These are phyloP conservation scores for Triangularia setosa DNA, from an alignment of 2,329 filamentous ascomycete species.

Conservation along the genomic window DNA sequence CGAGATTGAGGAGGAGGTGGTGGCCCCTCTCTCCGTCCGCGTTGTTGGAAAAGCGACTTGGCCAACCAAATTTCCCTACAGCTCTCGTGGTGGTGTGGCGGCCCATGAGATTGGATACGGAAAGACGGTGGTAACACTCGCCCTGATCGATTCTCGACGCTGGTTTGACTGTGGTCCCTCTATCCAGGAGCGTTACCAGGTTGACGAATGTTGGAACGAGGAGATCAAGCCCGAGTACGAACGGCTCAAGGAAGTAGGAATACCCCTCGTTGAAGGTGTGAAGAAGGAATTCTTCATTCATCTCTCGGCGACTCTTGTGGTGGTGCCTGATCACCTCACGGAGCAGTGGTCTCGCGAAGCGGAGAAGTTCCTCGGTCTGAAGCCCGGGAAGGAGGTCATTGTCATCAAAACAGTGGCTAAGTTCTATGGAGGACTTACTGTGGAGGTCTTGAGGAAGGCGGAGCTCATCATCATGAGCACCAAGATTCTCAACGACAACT, in stretches of 20 bases:
- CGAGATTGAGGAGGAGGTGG: constrained; percentile 38
- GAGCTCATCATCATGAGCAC: constrained; percentile 39
- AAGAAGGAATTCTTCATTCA: constrained; percentile 23
- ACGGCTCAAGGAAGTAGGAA: background rate
- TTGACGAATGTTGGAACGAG: constrained; percentile 14
- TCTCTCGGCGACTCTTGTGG: constrained; percentile 36
- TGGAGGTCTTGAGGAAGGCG: constrained; percentile 27
- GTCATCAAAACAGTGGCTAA: constrained; percentile 23
- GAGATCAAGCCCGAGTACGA: constrained; percentile 1
- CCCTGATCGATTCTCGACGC: constrained; percentile 32
- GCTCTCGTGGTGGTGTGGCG: constrained; percentile 37
- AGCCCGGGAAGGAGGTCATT: constrained; percentile 19
- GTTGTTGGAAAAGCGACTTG: constrained; percentile 31
- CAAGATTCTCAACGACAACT: constrained; percentile 22
- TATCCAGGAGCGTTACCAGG: constrained; percentile 15
- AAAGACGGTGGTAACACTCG: constrained; percentile 41
- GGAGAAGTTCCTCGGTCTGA: constrained; percentile 31
- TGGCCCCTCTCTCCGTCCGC: constrained; percentile 33
- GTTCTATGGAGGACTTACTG: constrained; percentile 12
- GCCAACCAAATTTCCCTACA: constrained; percentile 22
- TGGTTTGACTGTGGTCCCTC: constrained; percentile 24
- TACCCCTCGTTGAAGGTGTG: background rate
- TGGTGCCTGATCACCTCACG: constrained; percentile 39
- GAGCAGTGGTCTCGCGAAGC: constrained; percentile 38
- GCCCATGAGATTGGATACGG: constrained; percentile 44